Evolutionary conservation across 2,329 filamentous ascomycete genomes (phyloP).

Genomic region (Paecilomyces sp.): DNA sequence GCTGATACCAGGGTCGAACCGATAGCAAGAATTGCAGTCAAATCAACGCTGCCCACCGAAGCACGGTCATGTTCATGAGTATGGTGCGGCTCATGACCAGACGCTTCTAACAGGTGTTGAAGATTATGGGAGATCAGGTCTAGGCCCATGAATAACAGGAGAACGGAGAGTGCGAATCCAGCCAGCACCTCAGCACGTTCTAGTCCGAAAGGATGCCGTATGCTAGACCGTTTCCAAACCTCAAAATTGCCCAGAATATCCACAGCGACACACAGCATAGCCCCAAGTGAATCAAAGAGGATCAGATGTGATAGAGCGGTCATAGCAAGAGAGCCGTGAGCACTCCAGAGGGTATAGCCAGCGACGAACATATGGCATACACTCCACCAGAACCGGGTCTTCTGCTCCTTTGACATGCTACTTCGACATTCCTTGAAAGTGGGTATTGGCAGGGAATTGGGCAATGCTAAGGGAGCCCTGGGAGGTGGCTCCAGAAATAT

Average conservation of each 20-base stretch:
- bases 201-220: slow-evolving; percentile 87
- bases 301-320: slow-evolving; percentile 89
- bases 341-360: slow-evolving; percentile 76
- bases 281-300: slow-evolving; percentile 90
- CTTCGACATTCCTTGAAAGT: slow-evolving; percentile 80
- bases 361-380: slow-evolving; percentile 79
- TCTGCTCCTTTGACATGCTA: slow-evolving; percentile 86
- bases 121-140: slow-evolving; percentile 91
- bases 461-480: slow-evolving; percentile 77
- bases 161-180: slow-evolving; percentile 91
- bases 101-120: slow-evolving; percentile 81
- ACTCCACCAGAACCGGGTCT: slow-evolving; percentile 78
- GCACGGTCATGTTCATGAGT: slow-evolving; percentile 60
- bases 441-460: slow-evolving; percentile 84
- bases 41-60: slow-evolving; percentile 68
- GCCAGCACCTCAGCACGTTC: slow-evolving; percentile 90
- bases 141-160: slow-evolving; percentile 94
- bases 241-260: slow-evolving; percentile 96
- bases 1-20: slow-evolving; percentile 77
- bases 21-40: slow-evolving; percentile 75
- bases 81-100: slow-evolving; percentile 67
- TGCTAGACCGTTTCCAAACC: slow-evolving; percentile 87
- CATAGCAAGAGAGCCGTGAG: slow-evolving; percentile 79
- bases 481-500: slow-evolving; percentile 91
- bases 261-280: slow-evolving; percentile 82